phyloP scores from a whole-genome alignment of 1,139 yeast species.

The Meyerozyma guilliermondii region DNA sequence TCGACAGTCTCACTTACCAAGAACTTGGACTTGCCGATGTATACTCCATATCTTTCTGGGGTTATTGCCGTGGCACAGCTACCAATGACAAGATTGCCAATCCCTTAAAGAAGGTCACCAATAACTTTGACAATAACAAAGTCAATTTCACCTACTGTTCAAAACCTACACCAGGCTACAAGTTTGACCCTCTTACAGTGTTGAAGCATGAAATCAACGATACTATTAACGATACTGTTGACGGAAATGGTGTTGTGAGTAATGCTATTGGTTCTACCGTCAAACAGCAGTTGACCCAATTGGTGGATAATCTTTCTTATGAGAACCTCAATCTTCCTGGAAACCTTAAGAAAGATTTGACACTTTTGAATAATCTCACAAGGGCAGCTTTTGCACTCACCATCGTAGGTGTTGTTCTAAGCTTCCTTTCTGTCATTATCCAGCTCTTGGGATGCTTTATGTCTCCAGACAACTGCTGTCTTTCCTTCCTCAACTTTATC shows the following conservation, averaged over 20 bases:
- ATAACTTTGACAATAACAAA: conserved; percentile 26
- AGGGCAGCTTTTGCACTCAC: conserved; percentile 19
- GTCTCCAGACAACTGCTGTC: conserved; percentile 34
- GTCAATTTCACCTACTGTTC: conserved; percentile 54
- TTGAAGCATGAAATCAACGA: conserved; percentile 37
- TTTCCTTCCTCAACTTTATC: conserved; percentile 37
- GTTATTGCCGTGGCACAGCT: conserved; percentile 59
- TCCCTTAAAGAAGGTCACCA: conserved; percentile 5
- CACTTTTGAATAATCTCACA: conserved; percentile 29
- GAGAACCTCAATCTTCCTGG: conserved; percentile 37
- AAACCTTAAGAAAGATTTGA: conserved; percentile 25
- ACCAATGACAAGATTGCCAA: conserved; percentile 8
- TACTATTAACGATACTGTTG: conserved; percentile 22
- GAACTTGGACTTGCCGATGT: conserved; percentile 54
- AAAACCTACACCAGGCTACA: conserved; percentile 40
- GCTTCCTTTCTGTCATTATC: conserved; percentile 28
- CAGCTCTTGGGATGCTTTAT: conserved; percentile 30
- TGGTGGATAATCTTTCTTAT: conserved; percentile 25
- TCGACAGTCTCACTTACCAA: conserved; percentile 10
- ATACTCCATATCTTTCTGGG: conserved; percentile 66
- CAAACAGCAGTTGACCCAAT: conserved; percentile 20
- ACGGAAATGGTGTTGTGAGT: conserved; percentile 17
- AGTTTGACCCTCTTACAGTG: conserved; percentile 49
- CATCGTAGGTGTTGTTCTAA: conserved; percentile 26
- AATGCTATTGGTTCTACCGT: conserved; percentile 14